Evolutionary conservation across 2,329 filamentous ascomycete genomes (phyloP), one percentile per base, ranked within the genome.

Genomic region (Pseudogymnoascus sp.): DNA sequence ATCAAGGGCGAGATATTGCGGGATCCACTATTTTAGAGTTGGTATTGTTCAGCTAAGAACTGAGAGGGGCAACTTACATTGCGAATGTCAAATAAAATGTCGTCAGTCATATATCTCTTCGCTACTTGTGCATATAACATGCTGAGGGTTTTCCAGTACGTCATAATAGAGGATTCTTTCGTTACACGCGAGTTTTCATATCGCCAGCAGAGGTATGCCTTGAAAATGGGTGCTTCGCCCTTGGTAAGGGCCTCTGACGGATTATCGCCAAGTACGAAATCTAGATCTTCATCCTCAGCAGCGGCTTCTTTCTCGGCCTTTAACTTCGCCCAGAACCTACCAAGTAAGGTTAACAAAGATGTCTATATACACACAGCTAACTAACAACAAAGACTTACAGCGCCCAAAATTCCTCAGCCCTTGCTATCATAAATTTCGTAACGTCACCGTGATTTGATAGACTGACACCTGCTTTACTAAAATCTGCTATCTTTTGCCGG

Each of bases 91-190:
- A 63, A 65, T 39, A 69, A 58, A 36, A 68, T 42, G 33, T 60
- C 35, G 21, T 67, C 27, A 59, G 65, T 58, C 35, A 69, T 66
- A 60, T 61, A 63, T 42, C 35, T 59, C 62, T 61, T n/a, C 37
- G 55, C 62, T 60, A 42, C 40, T 37, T 59, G 61, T 61, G 42
- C 31, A 62, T 69, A 67, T 61, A 64, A 58, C 40, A 69, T 67
- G 59, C 67, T 68, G 8, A 69, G 64, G 29, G 64, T 59, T 40
- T 65, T 64, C 67, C 31, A 70, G 52, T 65, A 67, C 18, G 65
- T 69, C 4, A 64, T 42, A 40, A 66, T 66, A 5, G 35, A 52
- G 13, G 62, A 68, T 59, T 68, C 36, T 45, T 67, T 68, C 60
- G 64, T 69, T 21, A 70, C 66, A 40, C 62, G 60, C 25, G 64